These are phyloP conservation scores for Aureobasidium sp. DNA, from an alignment of 2,329 filamentous ascomycete genomes.

Conservation along the genomic window DNA sequence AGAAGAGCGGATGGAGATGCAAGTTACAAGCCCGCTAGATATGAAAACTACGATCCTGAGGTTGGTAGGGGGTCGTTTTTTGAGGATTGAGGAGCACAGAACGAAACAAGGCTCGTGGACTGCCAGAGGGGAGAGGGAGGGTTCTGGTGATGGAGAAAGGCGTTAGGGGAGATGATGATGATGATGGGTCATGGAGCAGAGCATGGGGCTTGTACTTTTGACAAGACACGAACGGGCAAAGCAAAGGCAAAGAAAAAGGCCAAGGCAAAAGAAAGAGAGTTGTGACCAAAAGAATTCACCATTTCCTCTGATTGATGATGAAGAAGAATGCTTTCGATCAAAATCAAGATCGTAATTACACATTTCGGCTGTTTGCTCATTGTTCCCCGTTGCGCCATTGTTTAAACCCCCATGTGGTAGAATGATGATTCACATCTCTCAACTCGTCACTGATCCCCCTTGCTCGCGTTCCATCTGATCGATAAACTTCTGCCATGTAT, in stretches of 20 bases:
- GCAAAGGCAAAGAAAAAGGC: no score
- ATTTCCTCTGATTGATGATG: background rate
- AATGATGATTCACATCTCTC: background rate
- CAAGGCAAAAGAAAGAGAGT: background rate
- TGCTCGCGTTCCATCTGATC: conserved; percentile 71
- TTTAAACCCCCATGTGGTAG: background rate
- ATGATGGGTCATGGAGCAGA: no score
- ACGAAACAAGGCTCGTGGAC: no score
- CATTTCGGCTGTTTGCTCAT: background rate
- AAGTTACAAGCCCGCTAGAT: background rate
- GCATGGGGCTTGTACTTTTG: no score
- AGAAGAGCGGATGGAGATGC: background rate
- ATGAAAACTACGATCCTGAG: background rate
- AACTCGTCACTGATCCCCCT: conserved; percentile 15
- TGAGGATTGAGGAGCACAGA: background rate
- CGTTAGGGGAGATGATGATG: no score
- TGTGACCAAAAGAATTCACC: background rate
- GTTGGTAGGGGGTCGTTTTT: background rate
- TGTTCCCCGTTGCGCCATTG: background rate
- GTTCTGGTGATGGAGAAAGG: no score
- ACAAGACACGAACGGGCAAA: no score
- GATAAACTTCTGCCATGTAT: conserved; percentile 86
- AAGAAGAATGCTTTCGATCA: background rate
- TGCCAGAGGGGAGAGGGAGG: no score
- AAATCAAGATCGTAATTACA: background rate